These are phyloP conservation scores for Trifolium pratense DNA, from an alignment of 306 rosid species.

Conservation along the genomic window DNA sequence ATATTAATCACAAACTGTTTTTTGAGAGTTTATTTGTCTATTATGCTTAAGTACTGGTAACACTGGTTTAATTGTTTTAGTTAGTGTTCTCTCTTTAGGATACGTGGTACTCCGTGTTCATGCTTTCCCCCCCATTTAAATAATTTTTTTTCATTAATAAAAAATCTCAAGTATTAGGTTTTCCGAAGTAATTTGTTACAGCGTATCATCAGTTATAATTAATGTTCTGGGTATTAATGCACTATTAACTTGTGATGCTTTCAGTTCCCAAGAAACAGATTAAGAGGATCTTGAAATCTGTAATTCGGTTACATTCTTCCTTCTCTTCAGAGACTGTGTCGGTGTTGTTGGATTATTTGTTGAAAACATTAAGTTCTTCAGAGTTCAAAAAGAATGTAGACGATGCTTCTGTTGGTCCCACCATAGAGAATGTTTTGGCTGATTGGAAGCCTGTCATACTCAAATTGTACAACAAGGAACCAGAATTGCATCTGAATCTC, in stretches of 20 bases:
- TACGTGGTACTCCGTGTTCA: background rate
- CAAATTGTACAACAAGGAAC: slow-evolving; percentile 69
- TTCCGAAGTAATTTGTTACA: background rate
- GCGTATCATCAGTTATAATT: slow-evolving; percentile 21
- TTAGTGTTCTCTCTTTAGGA: background rate
- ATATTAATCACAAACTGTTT: background rate
- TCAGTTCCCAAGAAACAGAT: slow-evolving; percentile 73
- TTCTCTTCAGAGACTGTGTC: slow-evolving; percentile 79
- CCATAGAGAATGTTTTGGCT: slow-evolving; percentile 48
- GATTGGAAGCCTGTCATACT: slow-evolving; percentile 67
- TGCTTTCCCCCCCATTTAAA: background rate
- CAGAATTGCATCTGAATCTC: slow-evolving; percentile 76
- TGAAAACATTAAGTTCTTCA: slow-evolving; percentile 55
- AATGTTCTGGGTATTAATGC: slow-evolving; percentile 23
- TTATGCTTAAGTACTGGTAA: background rate
- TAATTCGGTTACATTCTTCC: slow-evolving; percentile 69
- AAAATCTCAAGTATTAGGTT: background rate
- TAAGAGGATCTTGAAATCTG: slow-evolving; percentile 58
- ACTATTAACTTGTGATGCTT: slow-evolving; percentile 44
- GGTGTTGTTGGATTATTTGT: slow-evolving; percentile 70
- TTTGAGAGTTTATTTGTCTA: background rate
- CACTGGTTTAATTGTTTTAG: slow-evolving; percentile 1
- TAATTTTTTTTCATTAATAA: background rate
- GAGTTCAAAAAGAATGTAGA: slow-evolving; percentile 47
- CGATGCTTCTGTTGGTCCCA: slow-evolving; percentile 41